Conservation (phyloP, 2,329 filamentous ascomycete genomes). For the Waltergamsia citrina region DNA sequence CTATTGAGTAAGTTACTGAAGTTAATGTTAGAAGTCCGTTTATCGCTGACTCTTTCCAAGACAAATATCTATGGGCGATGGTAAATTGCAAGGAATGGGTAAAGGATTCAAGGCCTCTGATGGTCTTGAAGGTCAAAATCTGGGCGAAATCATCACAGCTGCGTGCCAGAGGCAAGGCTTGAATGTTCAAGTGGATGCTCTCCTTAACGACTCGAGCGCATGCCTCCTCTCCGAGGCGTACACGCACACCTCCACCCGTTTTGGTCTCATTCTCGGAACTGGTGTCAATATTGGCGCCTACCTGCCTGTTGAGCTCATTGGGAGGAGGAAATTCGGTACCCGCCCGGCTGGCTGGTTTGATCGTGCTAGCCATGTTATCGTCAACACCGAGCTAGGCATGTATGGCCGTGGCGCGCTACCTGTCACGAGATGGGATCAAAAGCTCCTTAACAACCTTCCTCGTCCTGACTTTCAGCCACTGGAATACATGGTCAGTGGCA, state of each 20-base stretch:
- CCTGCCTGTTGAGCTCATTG: slow-evolving; percentile 47
- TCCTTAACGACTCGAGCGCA: slow-evolving; percentile 60
- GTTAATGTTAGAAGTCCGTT: not conserved
- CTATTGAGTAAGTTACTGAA: slow-evolving; percentile 47
- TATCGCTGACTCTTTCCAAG: slow-evolving; percentile 30
- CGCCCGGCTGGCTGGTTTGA: slow-evolving; percentile 48
- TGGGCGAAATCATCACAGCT: slow-evolving; percentile 46
- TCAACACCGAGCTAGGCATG: slow-evolving; percentile 61
- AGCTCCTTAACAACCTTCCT: slow-evolving; percentile 41
- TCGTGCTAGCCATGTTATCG: slow-evolving; percentile 50
- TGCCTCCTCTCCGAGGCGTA: slow-evolving; percentile 57
- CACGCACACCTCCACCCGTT: slow-evolving; percentile 45
- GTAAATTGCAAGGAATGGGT: slow-evolving; percentile 52
- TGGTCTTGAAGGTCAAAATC: slow-evolving; percentile 47
- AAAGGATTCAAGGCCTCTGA: slow-evolving; percentile 54
- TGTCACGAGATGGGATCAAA: slow-evolving; percentile 50
- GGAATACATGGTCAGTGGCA: slow-evolving; percentile 54
- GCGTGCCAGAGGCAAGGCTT: slow-evolving; percentile 43
- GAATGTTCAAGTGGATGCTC: slow-evolving; percentile 46
- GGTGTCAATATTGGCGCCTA: slow-evolving; percentile 59
- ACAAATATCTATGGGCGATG: slow-evolving; percentile 53
- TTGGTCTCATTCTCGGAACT: slow-evolving; percentile 58
- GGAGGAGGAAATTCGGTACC: slow-evolving; percentile 44
- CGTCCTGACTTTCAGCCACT: slow-evolving; percentile 52
- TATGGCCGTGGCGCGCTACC: slow-evolving; percentile 51